Percentiles rank a stretch among this genome's conserved stretches.
These are phyloP conservation scores for Mycena epipterygia DNA, from an alignment of 768 basidiomycete species.

Conservation along the genomic window DNA sequence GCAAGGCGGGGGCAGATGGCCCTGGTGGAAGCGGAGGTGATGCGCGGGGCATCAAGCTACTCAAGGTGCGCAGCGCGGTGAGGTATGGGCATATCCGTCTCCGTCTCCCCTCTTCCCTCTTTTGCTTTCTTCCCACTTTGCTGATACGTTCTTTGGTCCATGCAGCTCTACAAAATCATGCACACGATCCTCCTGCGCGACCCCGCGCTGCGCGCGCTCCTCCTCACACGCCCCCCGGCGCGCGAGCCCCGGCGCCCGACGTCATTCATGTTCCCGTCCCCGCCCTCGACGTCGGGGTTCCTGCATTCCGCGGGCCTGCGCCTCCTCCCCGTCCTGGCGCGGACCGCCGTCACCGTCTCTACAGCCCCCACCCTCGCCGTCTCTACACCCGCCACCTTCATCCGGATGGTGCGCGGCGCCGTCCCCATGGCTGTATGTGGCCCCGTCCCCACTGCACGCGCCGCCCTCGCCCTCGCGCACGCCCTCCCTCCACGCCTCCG, in stretches of 20 bases:
- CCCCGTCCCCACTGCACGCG: background rate
- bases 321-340: background rate
- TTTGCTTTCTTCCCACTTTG: too few species aligned
- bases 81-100: too few species aligned
- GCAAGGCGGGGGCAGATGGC: background rate
- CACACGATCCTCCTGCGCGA: slow-evolving; percentile 24
- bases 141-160: too few species aligned
- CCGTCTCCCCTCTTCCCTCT: too few species aligned
- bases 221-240: too few species aligned
- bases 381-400: background rate
- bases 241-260: too few species aligned
- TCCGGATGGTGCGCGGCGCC: background rate
- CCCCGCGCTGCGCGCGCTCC: background rate
- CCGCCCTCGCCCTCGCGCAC: background rate
- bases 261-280: background rate
- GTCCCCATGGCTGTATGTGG: background rate
- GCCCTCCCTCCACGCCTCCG: slow-evolving; percentile 8
- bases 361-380: slow-evolving; percentile 17
- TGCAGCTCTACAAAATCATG: too few species aligned
- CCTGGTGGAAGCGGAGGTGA: background rate
- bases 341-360: background rate
- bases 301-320: background rate
- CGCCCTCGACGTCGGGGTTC: too few species aligned
- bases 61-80: slow-evolving; percentile 5
- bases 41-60: too few species aligned